Conservation (phyloP, 331 rosid species). For the Quercus lobata region DNA sequence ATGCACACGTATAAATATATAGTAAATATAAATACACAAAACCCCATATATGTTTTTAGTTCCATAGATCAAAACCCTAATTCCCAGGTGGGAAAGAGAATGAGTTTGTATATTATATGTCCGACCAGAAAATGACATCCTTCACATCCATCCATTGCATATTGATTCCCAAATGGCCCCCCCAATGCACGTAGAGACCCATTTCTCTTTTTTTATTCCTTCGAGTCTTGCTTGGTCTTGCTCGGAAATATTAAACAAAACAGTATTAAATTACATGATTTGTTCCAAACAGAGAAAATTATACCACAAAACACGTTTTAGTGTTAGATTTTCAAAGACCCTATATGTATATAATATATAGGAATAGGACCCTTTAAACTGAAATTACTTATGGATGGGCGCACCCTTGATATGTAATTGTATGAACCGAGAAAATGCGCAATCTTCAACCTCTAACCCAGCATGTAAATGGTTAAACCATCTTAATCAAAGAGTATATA, state of each 20-base stretch:
- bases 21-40: conserved; percentile 7
- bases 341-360: background rate
- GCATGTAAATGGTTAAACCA: too few relatives aligned
- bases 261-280: background rate
- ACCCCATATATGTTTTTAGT: conserved; percentile 25
- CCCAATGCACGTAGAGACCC: conserved; percentile 14
- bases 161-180: background rate
- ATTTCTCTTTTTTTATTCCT: conserved; percentile 1
- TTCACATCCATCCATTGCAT: conserved; percentile 15
- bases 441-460: too few relatives aligned
- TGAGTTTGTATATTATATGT: conserved; percentile 20
- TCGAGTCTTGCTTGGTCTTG: background rate
- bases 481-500: too few relatives aligned
- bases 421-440: too few relatives aligned
- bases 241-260: background rate
- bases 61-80: conserved; percentile 20
- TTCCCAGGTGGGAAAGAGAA: conserved; percentile 22
- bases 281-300: background rate
- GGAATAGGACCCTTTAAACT: too few relatives aligned
- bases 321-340: conserved; percentile 20
- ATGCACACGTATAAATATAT: conserved; percentile 2
- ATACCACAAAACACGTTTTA: conserved; percentile 26
- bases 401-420: too few relatives aligned
- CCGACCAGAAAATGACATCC: conserved; percentile 40
- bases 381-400: too few relatives aligned